Evolutionary conservation across 495 filamentous ascomycete species (phyloP), one percentile per base, ranked within the genome.

Genomic region (Niebla homalea): DNA sequence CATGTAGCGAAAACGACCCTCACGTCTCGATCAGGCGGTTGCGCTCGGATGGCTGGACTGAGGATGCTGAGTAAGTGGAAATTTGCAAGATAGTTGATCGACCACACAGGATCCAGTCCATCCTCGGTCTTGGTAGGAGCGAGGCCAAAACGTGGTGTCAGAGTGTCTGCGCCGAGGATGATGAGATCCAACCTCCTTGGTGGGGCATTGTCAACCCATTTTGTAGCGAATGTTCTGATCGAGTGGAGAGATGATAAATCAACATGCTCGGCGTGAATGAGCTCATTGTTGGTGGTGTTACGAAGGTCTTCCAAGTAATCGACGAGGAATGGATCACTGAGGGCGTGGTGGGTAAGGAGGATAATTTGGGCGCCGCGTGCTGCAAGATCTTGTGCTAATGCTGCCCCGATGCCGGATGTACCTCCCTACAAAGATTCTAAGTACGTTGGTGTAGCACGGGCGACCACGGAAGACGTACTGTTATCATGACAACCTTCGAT

Each of bases 181-280:
- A 99, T 68, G 80, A 90, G 87, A 64, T 99, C 92, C 4, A 99
- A 70, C n/a, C 92, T 78, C 36, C 92, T 78, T 19, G 89, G 84
- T 0, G 93, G 89, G 23, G 81, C 77, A 62, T 97, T 99, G 65
- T 99, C 89, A 57, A 97, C 84, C 88, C 93, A 99, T 68, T 89
- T 89, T 2, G 92, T 99, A n/a, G 92, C 92, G 61, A 99, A 99
- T 51, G 80, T 72, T 21, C 92, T 85, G 50, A 99, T 80, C 52
- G 83, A 89, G 60, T 95, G 78, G 16, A 97, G 70, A 12, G 84
- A 89, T 22, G 82, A 67, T 37, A 99, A 79, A 55, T 99, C 89
- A 32, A 92, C 87, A 62, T 93, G 84, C 64, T 99, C 92, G 49
- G 93, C 89, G 58, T 89, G 96, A 57, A 99, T 87, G 49, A 97